Percentiles rank a stretch among this genome's conserved stretches.
Conservation (phyloP, 2,329 filamentous ascomycete species). For the Paradendryphiella salina region DNA sequence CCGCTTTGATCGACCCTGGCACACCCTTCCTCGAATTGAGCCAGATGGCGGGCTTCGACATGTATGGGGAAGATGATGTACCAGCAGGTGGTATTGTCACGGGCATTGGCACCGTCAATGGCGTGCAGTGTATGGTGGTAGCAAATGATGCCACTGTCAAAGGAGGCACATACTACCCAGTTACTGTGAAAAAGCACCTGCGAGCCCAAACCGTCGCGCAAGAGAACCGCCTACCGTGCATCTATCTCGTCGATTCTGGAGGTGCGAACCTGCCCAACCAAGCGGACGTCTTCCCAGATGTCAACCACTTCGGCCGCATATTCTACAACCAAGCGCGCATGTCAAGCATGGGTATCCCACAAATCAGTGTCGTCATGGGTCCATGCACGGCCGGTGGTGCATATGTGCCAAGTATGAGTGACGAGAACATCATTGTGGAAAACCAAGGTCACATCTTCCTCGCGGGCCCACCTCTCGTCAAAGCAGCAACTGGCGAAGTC, state of each 20-base stretch:
- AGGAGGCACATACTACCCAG: conserved; percentile 93
- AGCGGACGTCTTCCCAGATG: conserved; percentile 92
- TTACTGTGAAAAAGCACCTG: conserved; percentile 97
- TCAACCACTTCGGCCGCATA: conserved; percentile 93
- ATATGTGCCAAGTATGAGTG: conserved; percentile 96
- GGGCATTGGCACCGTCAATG: conserved; percentile 85
- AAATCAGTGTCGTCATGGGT: conserved; percentile 95
- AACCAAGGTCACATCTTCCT: conserved; percentile 98
- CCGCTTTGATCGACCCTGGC: conserved; percentile 83
- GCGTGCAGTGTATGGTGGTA: conserved; percentile 88
- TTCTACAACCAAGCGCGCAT: conserved; percentile 98
- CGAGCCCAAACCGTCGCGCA: conserved; percentile 87
- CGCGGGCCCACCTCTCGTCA: conserved; percentile 89
- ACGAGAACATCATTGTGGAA: conserved; percentile 95
- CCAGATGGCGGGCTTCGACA: conserved; percentile 80
- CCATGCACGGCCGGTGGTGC: conserved; percentile 94
- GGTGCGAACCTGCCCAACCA: conserved; percentile 95
- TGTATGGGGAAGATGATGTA: conserved; percentile 86
- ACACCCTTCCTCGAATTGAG: conserved; percentile 93
- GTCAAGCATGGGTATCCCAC: conserved; percentile 85
- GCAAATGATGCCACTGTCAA: conserved; percentile 98
- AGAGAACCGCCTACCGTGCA: conserved; percentile 80
- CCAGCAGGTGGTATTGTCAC: conserved; percentile 91
- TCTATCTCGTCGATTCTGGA: conserved; percentile 95
- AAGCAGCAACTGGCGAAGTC: conserved; percentile 91